Conservation (phyloP, 1,284 basidiomycete species). For the Neotropicomus parvogracilis region DNA sequence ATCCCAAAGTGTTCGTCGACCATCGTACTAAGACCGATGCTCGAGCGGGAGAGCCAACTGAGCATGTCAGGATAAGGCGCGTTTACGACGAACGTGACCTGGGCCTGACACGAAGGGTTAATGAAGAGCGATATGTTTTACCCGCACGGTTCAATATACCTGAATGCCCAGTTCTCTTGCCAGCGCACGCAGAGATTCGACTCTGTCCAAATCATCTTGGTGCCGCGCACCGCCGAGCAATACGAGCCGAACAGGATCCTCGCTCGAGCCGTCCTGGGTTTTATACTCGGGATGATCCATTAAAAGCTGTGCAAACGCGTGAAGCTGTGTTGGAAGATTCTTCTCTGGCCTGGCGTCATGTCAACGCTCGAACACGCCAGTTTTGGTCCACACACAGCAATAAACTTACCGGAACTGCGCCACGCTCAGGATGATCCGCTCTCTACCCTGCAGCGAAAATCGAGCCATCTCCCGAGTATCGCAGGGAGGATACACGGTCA, state of each 20-base stretch:
- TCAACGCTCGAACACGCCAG: background rate
- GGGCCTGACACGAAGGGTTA: constrained; percentile 42
- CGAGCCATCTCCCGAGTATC: constrained; percentile 73
- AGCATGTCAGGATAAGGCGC: constrained; percentile 75
- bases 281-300: constrained; percentile 56
- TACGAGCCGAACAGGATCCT: constrained; percentile 50
- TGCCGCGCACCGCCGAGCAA: constrained; percentile 87
- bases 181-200: constrained; percentile 58
- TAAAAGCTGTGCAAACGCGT: constrained; percentile 64
- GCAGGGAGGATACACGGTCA: constrained; percentile 88
- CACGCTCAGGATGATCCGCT: constrained; percentile 76
- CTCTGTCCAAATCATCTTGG: constrained; percentile 66
- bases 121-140: background rate
- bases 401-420: constrained; percentile 82
- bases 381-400: background rate
- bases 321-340: constrained; percentile 82
- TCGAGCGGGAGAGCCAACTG: constrained; percentile 64
- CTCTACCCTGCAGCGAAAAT: constrained; percentile 60
- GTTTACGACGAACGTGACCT: constrained; percentile 82
- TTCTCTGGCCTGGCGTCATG: constrained; percentile 77
- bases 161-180: constrained; percentile 63
- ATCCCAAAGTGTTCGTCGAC: constrained; percentile 99
- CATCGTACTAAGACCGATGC: constrained; percentile 94
- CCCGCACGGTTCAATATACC: constrained; percentile 37
- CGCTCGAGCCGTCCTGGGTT: constrained; percentile 11